Evolutionary conservation across 2,329 filamentous ascomycete species (phyloP).

Genomic region (Fusarium mangiferae): DNA sequence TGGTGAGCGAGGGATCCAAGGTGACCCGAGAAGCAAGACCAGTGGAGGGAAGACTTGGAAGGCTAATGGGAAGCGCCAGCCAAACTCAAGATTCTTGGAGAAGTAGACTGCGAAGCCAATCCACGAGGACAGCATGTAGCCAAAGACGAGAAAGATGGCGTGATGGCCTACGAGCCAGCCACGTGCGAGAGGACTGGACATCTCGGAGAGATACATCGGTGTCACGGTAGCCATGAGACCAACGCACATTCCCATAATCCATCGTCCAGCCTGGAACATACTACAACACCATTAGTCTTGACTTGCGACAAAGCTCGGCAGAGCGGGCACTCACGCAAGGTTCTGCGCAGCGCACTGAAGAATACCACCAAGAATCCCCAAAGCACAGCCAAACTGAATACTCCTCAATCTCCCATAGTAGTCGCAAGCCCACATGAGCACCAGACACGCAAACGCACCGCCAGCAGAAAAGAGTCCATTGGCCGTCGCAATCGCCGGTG

Average conservation of each 20-base stretch:
- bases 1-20: slow-evolving; percentile 55
- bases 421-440: slow-evolving; percentile 61
- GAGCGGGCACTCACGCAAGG: slow-evolving; percentile 47
- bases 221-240: slow-evolving; percentile 51
- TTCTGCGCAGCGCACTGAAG: slow-evolving; percentile 58
- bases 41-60: slow-evolving; percentile 54
- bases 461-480: slow-evolving; percentile 61
- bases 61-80: slow-evolving; percentile 57
- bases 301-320: accelerated
- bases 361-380: slow-evolving; percentile 57
- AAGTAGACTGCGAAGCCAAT: slow-evolving; percentile 51
- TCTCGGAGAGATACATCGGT: slow-evolving; percentile 50
- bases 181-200: slow-evolving; percentile 53
- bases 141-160: slow-evolving; percentile 58
- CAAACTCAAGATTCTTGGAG: slow-evolving; percentile 47
- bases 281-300: not conserved
- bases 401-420: slow-evolving; percentile 54
- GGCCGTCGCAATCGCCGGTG: slow-evolving; percentile 58
- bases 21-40: slow-evolving; percentile 49
- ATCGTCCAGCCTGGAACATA: slow-evolving; percentile 55
- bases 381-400: slow-evolving; percentile 57
- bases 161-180: slow-evolving; percentile 62
- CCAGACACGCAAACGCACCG: slow-evolving; percentile 57
- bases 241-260: slow-evolving; percentile 57
- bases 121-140: slow-evolving; percentile 55